Percentiles rank a stretch among this genome's conserved stretches.
Conservation (phyloP, 805 yeast species). For the Lipomyces yamadae region DNA sequence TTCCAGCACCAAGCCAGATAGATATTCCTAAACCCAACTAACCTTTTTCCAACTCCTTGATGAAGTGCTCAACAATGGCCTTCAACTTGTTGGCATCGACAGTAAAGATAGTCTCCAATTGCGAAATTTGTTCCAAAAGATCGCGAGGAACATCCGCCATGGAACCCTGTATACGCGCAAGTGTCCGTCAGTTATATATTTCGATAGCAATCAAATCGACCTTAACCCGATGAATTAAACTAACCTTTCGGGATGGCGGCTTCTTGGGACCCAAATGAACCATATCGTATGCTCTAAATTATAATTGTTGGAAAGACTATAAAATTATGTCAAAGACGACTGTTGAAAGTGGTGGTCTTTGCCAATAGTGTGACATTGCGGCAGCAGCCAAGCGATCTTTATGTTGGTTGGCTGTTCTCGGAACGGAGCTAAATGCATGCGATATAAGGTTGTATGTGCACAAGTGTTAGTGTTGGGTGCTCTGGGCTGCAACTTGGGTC, state of each 20-base stretch:
- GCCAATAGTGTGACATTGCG: too few relatives aligned
- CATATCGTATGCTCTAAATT: conserved; percentile 50
- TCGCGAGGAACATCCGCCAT: conserved; percentile 69
- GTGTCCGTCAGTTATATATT: too few relatives aligned
- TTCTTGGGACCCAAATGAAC: conserved; percentile 84
- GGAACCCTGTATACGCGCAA: conserved; percentile 50
- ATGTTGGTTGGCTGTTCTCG: too few relatives aligned
- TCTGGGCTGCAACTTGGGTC: too few relatives aligned
- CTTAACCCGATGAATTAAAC: too few relatives aligned
- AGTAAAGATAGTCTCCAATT: conserved; percentile 64
- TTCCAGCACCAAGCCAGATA: not conserved
- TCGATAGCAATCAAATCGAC: too few relatives aligned
- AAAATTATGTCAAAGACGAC: not conserved
- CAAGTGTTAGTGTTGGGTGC: too few relatives aligned
- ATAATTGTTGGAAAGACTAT: not conserved
- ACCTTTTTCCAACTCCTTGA: conserved; percentile 80
- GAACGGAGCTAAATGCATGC: too few relatives aligned
- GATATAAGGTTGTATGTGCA: too few relatives aligned
- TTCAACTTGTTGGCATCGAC: conserved; percentile 65
- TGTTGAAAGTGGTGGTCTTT: too few relatives aligned
- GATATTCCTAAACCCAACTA: conserved; percentile 48
- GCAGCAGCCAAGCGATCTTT: too few relatives aligned
- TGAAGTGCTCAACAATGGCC: conserved; percentile 74
- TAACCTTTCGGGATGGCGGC: conserved; percentile 76
- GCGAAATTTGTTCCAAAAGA: conserved; percentile 61